These are phyloP conservation scores for Sugiyamaella novakii DNA, from an alignment of 1,139 yeast genomes.

Conservation along the genomic window DNA sequence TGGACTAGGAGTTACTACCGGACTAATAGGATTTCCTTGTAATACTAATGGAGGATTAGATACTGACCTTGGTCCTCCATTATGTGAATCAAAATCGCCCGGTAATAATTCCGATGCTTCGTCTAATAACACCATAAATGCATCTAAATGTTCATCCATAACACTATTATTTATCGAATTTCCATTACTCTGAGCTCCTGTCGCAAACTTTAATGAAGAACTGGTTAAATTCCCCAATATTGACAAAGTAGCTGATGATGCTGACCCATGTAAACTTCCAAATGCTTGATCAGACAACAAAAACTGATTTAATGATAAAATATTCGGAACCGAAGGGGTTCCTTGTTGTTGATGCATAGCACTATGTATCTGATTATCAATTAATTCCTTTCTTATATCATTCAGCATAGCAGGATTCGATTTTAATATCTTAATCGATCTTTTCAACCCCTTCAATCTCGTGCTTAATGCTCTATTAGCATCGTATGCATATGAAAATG, in stretches of 20 bases:
- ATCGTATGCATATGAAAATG: constrained; percentile 80
- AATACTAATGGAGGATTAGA: constrained; percentile 39
- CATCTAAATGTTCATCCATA: constrained; percentile 29
- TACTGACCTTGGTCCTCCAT: constrained; percentile 28
- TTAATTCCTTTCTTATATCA: constrained; percentile 26
- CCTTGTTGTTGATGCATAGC: constrained; percentile 1
- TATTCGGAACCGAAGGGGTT: constrained; percentile 4
- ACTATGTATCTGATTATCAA: constrained; percentile 7
- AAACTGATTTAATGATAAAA: constrained; percentile 17
- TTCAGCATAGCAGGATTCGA: constrained; percentile 46
- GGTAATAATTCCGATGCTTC: constrained; percentile 19
- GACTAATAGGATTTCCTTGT: constrained; percentile 14
- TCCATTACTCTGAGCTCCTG: constrained; percentile 6
- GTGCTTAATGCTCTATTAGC: constrained; percentile 80
- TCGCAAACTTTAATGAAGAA: constrained; percentile 16
- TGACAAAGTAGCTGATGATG: constrained; percentile 37
- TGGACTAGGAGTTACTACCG: not conserved
- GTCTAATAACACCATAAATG: constrained; percentile 29
- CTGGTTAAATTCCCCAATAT: constrained; percentile 32
- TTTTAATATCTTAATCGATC: constrained; percentile 70
- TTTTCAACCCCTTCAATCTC: constrained; percentile 68
- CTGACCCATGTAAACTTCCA: constrained; percentile 31
- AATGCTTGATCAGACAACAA: constrained; percentile 20
- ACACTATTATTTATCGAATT: constrained; percentile 10
- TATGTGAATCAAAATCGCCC: constrained; percentile 2